Evolutionary conservation across 1,284 basidiomycete species (phyloP).

Genomic region (Sphaerobolus stellatus): DNA sequence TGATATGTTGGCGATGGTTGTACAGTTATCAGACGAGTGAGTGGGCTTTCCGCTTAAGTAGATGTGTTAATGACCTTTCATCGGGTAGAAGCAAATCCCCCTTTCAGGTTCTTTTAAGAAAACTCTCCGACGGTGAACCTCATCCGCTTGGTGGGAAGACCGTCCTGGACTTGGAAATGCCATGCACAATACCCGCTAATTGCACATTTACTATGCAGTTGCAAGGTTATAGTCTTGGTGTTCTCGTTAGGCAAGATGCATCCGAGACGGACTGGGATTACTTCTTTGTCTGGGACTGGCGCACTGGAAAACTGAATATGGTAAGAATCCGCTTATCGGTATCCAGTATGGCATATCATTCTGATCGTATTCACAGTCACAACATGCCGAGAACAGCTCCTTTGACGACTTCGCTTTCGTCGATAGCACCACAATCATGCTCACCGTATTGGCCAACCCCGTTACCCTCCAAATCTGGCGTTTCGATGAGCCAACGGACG

Average conservation of each 20-base stretch:
- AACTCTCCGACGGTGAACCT: conserved; percentile 45
- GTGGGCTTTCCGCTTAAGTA: neutral
- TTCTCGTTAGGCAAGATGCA: conserved; percentile 37
- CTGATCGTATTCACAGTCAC: conserved; percentile 10
- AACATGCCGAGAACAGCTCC: conserved; percentile 20
- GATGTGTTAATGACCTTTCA: neutral
- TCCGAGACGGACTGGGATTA: conserved; percentile 31
- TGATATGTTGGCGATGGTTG: conserved; percentile 55
- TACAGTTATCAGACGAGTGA: conserved; percentile 18
- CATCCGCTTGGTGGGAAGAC: conserved; percentile 44
- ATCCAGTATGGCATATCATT: neutral
- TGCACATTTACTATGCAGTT: conserved; percentile 40
- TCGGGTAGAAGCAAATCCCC: conserved; percentile 25
- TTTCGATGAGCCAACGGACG: conserved; percentile 16
- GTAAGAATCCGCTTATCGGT: conserved; percentile 35
- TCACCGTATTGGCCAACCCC: neutral
- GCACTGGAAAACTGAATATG: conserved; percentile 44
- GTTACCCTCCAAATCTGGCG: neutral
- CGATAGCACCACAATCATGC: conserved; percentile 31
- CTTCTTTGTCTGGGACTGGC: conserved; percentile 64
- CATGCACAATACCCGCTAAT: neutral
- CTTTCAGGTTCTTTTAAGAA: conserved; percentile 49
- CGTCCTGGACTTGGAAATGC: conserved; percentile 20
- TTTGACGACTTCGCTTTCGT: conserved; percentile 49
- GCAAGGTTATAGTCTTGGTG: conserved; percentile 45